phyloP scores from a whole-genome alignment of 176 grass and related monocot species.

The Panicum miliaceum region DNA sequence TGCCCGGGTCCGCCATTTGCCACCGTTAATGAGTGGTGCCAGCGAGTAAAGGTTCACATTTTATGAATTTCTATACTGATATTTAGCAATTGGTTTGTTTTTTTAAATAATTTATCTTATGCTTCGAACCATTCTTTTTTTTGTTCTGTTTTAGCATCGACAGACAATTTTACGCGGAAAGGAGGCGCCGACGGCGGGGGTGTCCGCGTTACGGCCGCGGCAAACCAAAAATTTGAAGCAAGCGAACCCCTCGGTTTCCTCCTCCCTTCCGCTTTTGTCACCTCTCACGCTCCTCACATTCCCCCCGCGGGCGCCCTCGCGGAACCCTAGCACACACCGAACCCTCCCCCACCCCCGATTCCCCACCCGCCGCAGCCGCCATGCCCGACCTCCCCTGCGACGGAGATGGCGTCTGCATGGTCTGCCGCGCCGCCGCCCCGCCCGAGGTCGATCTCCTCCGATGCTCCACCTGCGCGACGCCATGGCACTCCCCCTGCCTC shows the following conservation, averaged over 20 bases:
- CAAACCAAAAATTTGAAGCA: background rate
- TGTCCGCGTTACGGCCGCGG: background rate
- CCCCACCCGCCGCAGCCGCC: background rate
- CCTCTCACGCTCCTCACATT: background rate
- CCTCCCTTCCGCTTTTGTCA: background rate
- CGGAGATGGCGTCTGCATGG: constrained; percentile 79
- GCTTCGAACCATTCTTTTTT: no score
- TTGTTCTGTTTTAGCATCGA: no score
- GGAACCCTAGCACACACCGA: constrained; percentile 26
- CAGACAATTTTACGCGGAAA: no score
- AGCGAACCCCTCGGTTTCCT: background rate
- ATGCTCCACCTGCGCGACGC: constrained; percentile 78
- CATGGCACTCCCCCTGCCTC: constrained; percentile 84
- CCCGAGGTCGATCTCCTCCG: constrained; percentile 57
- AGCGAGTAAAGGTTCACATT: no score
- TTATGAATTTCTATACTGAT: no score
- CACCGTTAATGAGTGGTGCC: no score
- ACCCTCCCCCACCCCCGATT: no score
- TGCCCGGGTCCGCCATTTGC: no score
- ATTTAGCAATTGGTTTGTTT: no score
- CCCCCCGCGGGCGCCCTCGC: background rate
- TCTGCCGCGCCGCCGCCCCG: constrained; percentile 43
- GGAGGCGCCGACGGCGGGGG: no score
- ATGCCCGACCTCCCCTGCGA: constrained; percentile 71
- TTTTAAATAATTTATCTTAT: no score